phyloP scores from a whole-genome alignment of 768 basidiomycete genomes.

The Tulasnella sp. region DNA sequence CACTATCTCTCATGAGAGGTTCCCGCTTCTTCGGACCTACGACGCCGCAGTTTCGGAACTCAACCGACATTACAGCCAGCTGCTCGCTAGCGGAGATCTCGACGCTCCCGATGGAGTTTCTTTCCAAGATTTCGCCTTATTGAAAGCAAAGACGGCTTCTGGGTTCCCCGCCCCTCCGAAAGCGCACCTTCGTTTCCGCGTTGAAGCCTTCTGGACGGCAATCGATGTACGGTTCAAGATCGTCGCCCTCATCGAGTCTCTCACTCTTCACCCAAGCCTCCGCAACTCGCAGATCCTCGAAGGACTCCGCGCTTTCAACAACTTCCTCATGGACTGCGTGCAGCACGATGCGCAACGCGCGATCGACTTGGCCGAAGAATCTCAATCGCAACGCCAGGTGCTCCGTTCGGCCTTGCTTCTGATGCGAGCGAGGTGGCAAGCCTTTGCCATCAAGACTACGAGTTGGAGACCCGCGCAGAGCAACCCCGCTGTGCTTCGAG shows the following conservation, averaged over 20 bases:
- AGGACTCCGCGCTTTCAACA: constrained; percentile 36
- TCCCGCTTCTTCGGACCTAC: constrained; percentile 57
- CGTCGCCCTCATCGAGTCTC: constrained; percentile 42
- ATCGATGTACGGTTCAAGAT: constrained; percentile 53
- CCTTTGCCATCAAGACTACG: constrained; percentile 36
- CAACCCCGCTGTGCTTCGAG: neutral
- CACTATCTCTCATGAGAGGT: constrained; percentile 46
- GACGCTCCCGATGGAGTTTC: constrained; percentile 35
- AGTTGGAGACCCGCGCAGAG: constrained; percentile 30
- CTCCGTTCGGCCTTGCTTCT: constrained; percentile 44
- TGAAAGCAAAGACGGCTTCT: constrained; percentile 50
- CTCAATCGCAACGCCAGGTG: constrained; percentile 52
- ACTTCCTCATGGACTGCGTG: constrained; percentile 49
- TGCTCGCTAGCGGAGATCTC: constrained; percentile 34
- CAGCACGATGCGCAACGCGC: constrained; percentile 47
- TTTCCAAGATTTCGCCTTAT: constrained; percentile 51
- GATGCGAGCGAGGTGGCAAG: constrained; percentile 48
- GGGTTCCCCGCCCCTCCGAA: constrained; percentile 52
- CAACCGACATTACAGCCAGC: constrained; percentile 32
- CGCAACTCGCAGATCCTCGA: neutral
- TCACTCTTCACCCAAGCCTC: constrained; percentile 31
- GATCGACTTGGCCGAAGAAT: constrained; percentile 44
- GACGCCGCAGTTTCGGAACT: constrained; percentile 55
- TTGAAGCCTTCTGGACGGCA: constrained; percentile 57
- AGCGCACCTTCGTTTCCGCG: constrained; percentile 55